These are phyloP conservation scores for Nothophaeocryptopus gaeumannii DNA, from an alignment of 2,329 filamentous ascomycete species.

Conservation along the genomic window DNA sequence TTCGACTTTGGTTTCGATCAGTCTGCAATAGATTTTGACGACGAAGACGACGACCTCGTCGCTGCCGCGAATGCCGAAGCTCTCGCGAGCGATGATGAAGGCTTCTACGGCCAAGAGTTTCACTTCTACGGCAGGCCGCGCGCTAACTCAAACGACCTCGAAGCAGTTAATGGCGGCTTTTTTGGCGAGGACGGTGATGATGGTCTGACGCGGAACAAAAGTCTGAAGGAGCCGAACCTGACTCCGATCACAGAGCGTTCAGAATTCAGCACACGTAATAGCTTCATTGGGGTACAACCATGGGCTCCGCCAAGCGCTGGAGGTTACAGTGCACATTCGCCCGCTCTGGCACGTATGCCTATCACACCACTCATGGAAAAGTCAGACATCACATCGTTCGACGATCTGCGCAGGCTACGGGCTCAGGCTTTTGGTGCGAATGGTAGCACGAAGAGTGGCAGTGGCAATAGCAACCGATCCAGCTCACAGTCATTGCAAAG, in stretches of 20 bases:
- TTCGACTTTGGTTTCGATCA: slow-evolving; percentile 43
- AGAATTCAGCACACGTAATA: slow-evolving; percentile 94
- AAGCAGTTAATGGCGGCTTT: slow-evolving; percentile 78
- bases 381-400: slow-evolving; percentile 26
- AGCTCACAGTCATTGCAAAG: slow-evolving; percentile 19
- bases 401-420: slow-evolving; percentile 40
- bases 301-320: slow-evolving; percentile 49
- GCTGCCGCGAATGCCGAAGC: slow-evolving; percentile 93
- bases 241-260: slow-evolving; percentile 95
- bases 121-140: slow-evolving; percentile 75
- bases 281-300: slow-evolving; percentile 67
- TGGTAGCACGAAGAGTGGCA: slow-evolving; percentile 37
- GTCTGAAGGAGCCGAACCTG: slow-evolving; percentile 81
- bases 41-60: slow-evolving; percentile 84
- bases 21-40: slow-evolving; percentile 57
- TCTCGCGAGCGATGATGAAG: slow-evolving; percentile 85
- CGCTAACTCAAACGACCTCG: slow-evolving; percentile 45
- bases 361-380: slow-evolving; percentile 26
- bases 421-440: slow-evolving; percentile 53
- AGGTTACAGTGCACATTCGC: slow-evolving; percentile 69
- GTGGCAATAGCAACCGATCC: slow-evolving; percentile 22
- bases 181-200: slow-evolving; percentile 74
- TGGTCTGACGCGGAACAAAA: slow-evolving; percentile 64
- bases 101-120: slow-evolving; percentile 94
- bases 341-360: slow-evolving; percentile 65